Percentiles rank a stretch among this genome's conserved stretches.
Evolutionary conservation across 441 rosid genomes (phyloP).

Genomic region (Croton setiger): DNA sequence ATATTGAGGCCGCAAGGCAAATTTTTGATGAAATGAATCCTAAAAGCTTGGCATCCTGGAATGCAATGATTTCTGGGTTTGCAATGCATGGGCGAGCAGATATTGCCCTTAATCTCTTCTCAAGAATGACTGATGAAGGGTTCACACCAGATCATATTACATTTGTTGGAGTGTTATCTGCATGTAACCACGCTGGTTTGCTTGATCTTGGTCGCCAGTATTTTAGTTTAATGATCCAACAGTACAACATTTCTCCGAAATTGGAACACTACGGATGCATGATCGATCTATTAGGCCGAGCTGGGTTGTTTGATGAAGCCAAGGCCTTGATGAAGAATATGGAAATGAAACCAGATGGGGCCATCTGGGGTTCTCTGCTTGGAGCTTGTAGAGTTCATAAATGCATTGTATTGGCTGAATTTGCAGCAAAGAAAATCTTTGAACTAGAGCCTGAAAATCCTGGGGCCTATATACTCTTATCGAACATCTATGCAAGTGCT

Average conservation of each 20-base stretch:
- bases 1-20: slow-evolving; percentile 52
- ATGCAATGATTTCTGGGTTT: slow-evolving; percentile 75
- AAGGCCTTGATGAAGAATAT: slow-evolving; percentile 42
- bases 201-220: slow-evolving; percentile 50
- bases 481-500: slow-evolving; percentile 71
- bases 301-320: slow-evolving; percentile 60
- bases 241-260: slow-evolving; percentile 46
- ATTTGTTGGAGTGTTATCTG: slow-evolving; percentile 63
- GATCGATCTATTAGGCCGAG: slow-evolving; percentile 70
- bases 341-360: slow-evolving; percentile 56
- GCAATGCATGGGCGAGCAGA: slow-evolving; percentile 67
- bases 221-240: slow-evolving; percentile 48
- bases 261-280: slow-evolving; percentile 77
- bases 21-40: slow-evolving; percentile 38
- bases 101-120: slow-evolving; percentile 51
- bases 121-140: slow-evolving; percentile 46
- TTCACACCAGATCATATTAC: slow-evolving; percentile 62
- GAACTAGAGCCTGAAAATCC: slow-evolving; percentile 57
- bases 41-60: slow-evolving; percentile 66
- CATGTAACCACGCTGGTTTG: slow-evolving; percentile 69
- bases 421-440: slow-evolving; percentile 44
- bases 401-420: slow-evolving; percentile 51
- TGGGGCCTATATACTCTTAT: slow-evolving; percentile 58
- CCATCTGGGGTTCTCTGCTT: slow-evolving; percentile 61
- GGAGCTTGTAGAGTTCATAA: slow-evolving; percentile 61